Evolutionary conservation across 148 eudicot genomes (phyloP).

Genomic region (Spergularia bocconei): DNA sequence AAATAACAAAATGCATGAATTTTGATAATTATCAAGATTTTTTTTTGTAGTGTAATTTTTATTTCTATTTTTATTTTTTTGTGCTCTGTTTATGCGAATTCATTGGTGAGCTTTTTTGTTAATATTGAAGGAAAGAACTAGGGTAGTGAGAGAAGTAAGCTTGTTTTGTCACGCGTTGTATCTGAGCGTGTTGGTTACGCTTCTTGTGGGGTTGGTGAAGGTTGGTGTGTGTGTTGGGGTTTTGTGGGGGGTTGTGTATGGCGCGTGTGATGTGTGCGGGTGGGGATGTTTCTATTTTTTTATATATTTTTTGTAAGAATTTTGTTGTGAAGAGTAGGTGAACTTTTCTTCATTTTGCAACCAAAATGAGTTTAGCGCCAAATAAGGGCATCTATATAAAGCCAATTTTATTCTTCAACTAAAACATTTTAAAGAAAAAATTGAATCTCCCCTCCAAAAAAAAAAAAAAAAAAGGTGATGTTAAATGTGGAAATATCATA

Average conservation of each 20-base stretch:
- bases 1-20: background rate
- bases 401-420: no score
- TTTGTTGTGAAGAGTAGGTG: slow-evolving; percentile 12
- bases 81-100: slow-evolving; percentile 8
- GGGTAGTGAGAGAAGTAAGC: slow-evolving; percentile 38
- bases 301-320: background rate
- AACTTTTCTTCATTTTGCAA: slow-evolving; percentile 34
- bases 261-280: slow-evolving; percentile 17
- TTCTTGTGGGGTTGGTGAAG: background rate
- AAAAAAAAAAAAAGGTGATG: no score
- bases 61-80: slow-evolving; percentile 15
- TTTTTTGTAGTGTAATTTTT: background rate
- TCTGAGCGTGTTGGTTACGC: background rate
- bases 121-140: slow-evolving; percentile 23
- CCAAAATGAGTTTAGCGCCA: slow-evolving; percentile 58
- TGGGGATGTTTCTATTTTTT: background rate
- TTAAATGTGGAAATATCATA: no score
- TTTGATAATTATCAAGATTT: background rate
- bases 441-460: no score
- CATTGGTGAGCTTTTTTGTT: slow-evolving; percentile 17
- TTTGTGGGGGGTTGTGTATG: background rate
- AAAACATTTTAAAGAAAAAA: no score
- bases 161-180: background rate
- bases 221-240: background rate
- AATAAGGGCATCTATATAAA: slow-evolving; percentile 10